Conservation (phyloP, 2,329 filamentous ascomycete species). For the Trichoderma citrinoviride region DNA sequence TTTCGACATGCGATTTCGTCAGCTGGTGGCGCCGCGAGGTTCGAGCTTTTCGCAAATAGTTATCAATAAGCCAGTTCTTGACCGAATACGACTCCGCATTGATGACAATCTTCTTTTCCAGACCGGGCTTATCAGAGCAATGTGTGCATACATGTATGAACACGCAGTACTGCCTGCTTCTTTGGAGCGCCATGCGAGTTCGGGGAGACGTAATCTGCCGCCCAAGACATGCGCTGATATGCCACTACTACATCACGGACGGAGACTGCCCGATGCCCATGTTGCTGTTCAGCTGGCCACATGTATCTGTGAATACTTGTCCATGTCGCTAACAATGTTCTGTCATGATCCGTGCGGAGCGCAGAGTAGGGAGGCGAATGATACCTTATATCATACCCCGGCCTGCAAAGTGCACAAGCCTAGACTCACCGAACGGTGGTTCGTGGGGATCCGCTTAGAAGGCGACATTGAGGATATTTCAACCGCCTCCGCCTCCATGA, state of each 20-base stretch:
- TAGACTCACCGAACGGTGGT: constrained; percentile 19
- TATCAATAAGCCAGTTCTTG: background rate
- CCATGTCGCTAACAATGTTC: background rate
- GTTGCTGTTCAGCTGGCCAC: background rate
- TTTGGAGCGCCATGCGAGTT: background rate
- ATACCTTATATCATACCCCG: constrained; percentile 3
- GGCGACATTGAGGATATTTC: constrained; percentile 19
- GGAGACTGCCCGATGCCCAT: background rate
- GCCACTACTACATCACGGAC: background rate
- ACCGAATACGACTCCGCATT: background rate
- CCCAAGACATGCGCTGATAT: background rate
- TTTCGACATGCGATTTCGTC: constrained; percentile 70
- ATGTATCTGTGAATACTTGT: background rate
- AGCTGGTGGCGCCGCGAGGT: constrained; percentile 75
- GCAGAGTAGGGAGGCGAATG: constrained; percentile 5
- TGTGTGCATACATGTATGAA: background rate
- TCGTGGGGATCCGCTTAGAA: constrained; percentile 15
- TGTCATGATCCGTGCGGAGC: constrained; percentile 6
- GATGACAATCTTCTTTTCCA: background rate
- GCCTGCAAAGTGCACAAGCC: background rate
- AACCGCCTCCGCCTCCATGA: background rate
- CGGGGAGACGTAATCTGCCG: background rate
- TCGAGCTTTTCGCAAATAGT: constrained; percentile 56
- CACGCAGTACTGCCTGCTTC: background rate
- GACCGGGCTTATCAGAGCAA: background rate